Evolutionary conservation across 2,329 filamentous ascomycete species (phyloP).

Genomic region (Malbranchea zuffiana): DNA sequence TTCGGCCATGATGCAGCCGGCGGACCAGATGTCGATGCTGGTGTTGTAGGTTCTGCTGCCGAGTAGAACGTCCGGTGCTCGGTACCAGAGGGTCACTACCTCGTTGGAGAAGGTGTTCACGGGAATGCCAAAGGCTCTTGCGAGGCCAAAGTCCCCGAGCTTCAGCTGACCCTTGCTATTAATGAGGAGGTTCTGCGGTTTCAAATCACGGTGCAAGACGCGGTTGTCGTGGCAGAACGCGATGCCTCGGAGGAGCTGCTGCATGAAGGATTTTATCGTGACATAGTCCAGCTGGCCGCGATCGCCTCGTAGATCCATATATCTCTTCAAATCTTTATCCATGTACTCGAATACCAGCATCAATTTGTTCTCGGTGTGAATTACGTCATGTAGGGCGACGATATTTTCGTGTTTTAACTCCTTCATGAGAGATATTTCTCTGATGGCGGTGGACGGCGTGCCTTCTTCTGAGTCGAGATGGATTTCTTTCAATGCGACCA

Average conservation of each 20-base stretch:
- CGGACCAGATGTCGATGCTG: slow-evolving; percentile 99
- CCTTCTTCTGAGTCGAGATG: slow-evolving; percentile 98
- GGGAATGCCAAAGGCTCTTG: slow-evolving; percentile 88
- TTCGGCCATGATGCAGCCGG: slow-evolving; percentile 98
- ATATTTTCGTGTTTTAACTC: slow-evolving; percentile 99
- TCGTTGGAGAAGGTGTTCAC: slow-evolving; percentile 98
- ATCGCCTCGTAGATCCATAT: slow-evolving; percentile 91
- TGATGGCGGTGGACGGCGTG: slow-evolving; percentile 91
- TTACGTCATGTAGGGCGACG: slow-evolving; percentile 92
- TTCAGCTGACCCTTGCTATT: slow-evolving; percentile 85
- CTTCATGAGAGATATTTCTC: slow-evolving; percentile 98
- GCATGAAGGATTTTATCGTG: slow-evolving; percentile 99
- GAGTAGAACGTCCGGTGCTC: slow-evolving; percentile 86
- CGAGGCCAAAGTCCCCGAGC: slow-evolving; percentile 87
- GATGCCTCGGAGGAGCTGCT: slow-evolving; percentile 87
- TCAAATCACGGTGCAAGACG: slow-evolving; percentile 87
- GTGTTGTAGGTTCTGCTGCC: slow-evolving; percentile 96
- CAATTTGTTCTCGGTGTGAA: slow-evolving; percentile 98
- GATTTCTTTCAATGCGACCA: slow-evolving; percentile 96
- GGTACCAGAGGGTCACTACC: slow-evolving; percentile 95
- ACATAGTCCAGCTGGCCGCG: slow-evolving; percentile 75
- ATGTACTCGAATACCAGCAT: slow-evolving; percentile 99
- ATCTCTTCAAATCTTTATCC: slow-evolving; percentile 96
- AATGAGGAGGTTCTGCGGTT: slow-evolving; percentile 93
- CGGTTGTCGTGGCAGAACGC: slow-evolving; percentile 97